phyloP scores from a whole-genome alignment of 371 early-diverging fungal genomes.

The Sporodiniella umbellata region DNA sequence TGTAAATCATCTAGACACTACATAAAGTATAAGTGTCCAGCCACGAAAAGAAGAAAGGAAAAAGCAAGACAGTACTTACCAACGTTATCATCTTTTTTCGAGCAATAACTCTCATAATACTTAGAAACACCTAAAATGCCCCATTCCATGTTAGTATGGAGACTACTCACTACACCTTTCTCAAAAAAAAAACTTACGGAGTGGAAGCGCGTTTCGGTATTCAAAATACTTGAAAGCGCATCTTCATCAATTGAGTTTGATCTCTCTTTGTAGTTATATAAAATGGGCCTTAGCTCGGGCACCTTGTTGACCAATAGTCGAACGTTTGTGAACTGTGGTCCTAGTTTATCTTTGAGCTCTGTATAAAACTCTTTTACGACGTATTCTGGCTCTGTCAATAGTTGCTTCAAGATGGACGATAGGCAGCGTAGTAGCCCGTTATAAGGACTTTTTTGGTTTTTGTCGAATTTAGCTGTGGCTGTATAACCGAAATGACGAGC shows the following conservation, averaged over 20 bases:
- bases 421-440: slow-evolving; percentile 39
- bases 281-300: slow-evolving; percentile 40
- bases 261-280: slow-evolving; percentile 23
- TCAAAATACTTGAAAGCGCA: slow-evolving; percentile 20
- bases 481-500: slow-evolving; percentile 41
- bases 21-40: not conserved
- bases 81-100: slow-evolving; percentile 37
- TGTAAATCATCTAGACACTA: slow-evolving; percentile 48
- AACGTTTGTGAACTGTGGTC: slow-evolving; percentile 40
- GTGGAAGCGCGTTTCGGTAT: slow-evolving; percentile 38
- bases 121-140: slow-evolving; percentile 38
- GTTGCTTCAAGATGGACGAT: slow-evolving; percentile 36
- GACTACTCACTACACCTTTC: too few relatives aligned
- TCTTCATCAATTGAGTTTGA: slow-evolving; percentile 22
- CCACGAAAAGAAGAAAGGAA: not conserved
- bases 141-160: not conserved
- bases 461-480: slow-evolving; percentile 44
- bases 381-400: slow-evolving; percentile 40
- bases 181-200: slow-evolving; percentile 22
- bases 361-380: slow-evolving; percentile 36
- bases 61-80: slow-evolving; percentile 15
- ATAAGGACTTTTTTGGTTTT: slow-evolving; percentile 40
- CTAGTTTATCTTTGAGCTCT: slow-evolving; percentile 32
- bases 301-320: slow-evolving; percentile 38
- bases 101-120: slow-evolving; percentile 38